Base-by-base conservation (phyloP, 805 yeast species). In the Ascoidea tarda region DNA sequence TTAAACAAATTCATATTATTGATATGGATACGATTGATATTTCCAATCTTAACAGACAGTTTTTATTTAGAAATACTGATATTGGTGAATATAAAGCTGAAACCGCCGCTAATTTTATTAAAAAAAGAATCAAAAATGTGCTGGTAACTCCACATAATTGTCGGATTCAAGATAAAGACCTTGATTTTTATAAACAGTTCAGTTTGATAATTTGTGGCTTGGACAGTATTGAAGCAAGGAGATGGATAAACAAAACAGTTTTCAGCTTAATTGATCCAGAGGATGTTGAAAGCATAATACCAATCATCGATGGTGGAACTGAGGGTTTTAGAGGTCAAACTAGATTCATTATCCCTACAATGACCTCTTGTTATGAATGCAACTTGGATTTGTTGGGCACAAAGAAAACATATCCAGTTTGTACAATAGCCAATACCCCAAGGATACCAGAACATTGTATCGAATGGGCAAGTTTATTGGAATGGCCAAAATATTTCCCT, bases 351-450 rank as follows among this genome's bases (percentile, higher is more conserved):
- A 67, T 89, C 16, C 98, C 99, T 0, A 80, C 87, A 0, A 66
- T 88, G 33, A 79, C 91, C 0, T 84, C 96, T 0, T 91, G 99
- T 67, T 91, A 87, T 69, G 98, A 91, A 64, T 91, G 99, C 62
- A 85, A 96, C 5, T 69, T 87, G 51, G 85, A 82, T 54, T 75
- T 95, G 64, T 70, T 89, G 47, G 78, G 86, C 8, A 74, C 75
- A 1, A 78, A 75, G 55, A 70, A 71, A 6, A 82, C 88, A 0
- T 87, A 81, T 59, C 97, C 98, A 1, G 81, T 91, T 58, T 93
- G 98, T 66, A 93, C 98, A 0, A 82, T 93, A 51, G 95, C 96
- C 2, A 85, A 89, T 54, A 88, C 93, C 6, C 98, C 98, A n/a
- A 69, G 98, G 55, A 67, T 88, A 6, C 93, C 96, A 0, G 96